These are phyloP conservation scores for Boletus tomentosulus DNA, from an alignment of 768 basidiomycete genomes.

Conservation along the genomic window DNA sequence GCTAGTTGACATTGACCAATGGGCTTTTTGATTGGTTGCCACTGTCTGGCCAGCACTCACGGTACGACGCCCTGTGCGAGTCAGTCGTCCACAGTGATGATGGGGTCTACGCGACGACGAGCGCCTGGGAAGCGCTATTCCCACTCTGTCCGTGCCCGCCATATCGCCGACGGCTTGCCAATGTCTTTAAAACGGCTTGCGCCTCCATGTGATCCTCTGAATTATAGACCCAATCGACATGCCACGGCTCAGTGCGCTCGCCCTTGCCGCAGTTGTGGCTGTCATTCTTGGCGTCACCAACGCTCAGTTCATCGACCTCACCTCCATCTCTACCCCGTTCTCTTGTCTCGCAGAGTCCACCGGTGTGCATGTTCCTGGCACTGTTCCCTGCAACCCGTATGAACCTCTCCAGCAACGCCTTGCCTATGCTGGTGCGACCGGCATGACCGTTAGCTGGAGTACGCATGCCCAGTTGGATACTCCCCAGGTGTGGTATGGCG, in stretches of 20 bases:
- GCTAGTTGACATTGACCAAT: too few species aligned
- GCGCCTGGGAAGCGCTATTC: too few species aligned
- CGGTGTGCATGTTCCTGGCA: conserved; percentile 26
- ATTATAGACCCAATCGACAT: too few species aligned
- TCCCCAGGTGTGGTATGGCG: conserved; percentile 25
- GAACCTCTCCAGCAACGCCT: conserved; percentile 27
- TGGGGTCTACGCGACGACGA: not conserved
- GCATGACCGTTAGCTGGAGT: conserved; percentile 28
- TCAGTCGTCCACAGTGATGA: not conserved
- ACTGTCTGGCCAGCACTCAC: too few species aligned
- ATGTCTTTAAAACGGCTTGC: too few species aligned
- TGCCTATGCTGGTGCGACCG: conserved; percentile 22
- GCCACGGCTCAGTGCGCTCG: not conserved
- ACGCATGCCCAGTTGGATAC: conserved; percentile 16
- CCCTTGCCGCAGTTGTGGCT: not conserved
- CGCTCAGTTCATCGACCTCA: conserved; percentile 18
- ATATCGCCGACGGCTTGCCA: not conserved
- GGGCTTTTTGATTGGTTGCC: too few species aligned
- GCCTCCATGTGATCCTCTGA: too few species aligned
- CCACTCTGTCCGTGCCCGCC: not conserved
- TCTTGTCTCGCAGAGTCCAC: conserved; percentile 28
- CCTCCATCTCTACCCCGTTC: conserved; percentile 6
- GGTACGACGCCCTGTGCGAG: not conserved
- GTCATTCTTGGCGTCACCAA: conserved; percentile 7
- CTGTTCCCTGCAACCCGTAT: conserved; percentile 25